Evolutionary conservation across 139 green algal genomes (phyloP).

Genomic region (Asterochloris sp.): DNA sequence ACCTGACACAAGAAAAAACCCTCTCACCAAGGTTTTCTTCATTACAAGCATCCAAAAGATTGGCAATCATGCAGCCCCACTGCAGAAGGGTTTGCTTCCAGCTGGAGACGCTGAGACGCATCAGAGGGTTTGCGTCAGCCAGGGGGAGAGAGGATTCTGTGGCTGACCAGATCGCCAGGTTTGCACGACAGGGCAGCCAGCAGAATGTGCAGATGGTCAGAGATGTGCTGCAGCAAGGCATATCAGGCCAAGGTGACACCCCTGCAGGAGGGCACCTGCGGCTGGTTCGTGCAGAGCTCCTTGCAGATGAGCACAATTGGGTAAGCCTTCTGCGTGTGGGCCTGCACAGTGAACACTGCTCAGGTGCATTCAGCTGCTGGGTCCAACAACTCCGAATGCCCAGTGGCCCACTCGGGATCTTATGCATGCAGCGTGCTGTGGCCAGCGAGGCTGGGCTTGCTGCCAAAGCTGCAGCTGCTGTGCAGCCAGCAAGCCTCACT

Average conservation of each 20-base stretch:
- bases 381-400: background rate
- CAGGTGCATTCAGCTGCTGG: background rate
- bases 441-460: background rate
- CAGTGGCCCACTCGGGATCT: background rate
- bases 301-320: background rate
- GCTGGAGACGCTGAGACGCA: background rate
- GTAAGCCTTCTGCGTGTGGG: background rate
- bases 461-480: background rate
- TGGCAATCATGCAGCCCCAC: background rate
- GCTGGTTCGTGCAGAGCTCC: background rate
- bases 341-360: background rate
- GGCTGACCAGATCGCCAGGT: background rate
- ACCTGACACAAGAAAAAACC: too few species aligned
- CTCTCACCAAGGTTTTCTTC: background rate
- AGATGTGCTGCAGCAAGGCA: slow-evolving; percentile 2
- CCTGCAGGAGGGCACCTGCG: background rate
- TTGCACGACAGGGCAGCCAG: background rate
- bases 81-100: background rate
- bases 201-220: background rate
- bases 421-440: background rate
- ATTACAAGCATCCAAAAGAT: background rate
- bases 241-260: background rate
- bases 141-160: background rate
- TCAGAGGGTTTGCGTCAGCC: background rate
- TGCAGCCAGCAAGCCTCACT: background rate